phyloP scores from a whole-genome alignment of 2,329 filamentous ascomycete species.

The Xylariaceae sp. region DNA sequence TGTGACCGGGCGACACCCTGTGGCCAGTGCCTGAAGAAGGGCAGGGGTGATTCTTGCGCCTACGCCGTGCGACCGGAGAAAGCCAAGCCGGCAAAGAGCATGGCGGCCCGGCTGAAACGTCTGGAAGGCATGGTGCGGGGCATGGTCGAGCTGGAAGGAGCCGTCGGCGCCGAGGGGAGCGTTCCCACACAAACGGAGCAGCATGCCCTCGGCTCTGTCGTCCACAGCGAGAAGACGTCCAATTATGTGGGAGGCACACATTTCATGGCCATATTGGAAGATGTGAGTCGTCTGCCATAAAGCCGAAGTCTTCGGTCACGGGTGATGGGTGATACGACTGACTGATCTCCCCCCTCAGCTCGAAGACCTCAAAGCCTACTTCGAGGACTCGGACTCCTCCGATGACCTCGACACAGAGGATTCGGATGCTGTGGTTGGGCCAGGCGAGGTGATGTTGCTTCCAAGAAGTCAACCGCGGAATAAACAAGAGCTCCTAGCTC shows the following conservation, averaged over 20 bases:
- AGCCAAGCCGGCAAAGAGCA: conserved; percentile 39
- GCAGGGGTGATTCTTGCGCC: conserved; percentile 38
- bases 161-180: not conserved
- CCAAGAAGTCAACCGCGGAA: conserved; percentile 35
- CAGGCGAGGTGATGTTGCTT: conserved; percentile 40
- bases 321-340: conserved; percentile 7
- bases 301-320: not conserved
- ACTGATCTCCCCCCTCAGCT: conserved; percentile 40
- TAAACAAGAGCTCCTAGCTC: conserved; percentile 42
- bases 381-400: conserved; percentile 38
- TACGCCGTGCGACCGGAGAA: conserved; percentile 45
- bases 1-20: conserved; percentile 51
- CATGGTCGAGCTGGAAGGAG: conserved; percentile 43
- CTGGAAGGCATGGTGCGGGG: conserved; percentile 54
- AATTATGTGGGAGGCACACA: conserved; percentile 56
- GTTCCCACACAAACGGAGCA: conserved; percentile 16
- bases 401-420: conserved; percentile 20
- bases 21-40: conserved; percentile 47
- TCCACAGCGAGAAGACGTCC: conserved; percentile 38
- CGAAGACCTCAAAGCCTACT: conserved; percentile 53
- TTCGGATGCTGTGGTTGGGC: conserved; percentile 30
- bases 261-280: conserved; percentile 55
- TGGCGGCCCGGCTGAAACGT: conserved; percentile 49
- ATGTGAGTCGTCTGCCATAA: conserved; percentile 38
- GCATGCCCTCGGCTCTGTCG: conserved; percentile 35